Conservation (phyloP, 441 rosid genomes). For the Jatropha podagrica region DNA sequence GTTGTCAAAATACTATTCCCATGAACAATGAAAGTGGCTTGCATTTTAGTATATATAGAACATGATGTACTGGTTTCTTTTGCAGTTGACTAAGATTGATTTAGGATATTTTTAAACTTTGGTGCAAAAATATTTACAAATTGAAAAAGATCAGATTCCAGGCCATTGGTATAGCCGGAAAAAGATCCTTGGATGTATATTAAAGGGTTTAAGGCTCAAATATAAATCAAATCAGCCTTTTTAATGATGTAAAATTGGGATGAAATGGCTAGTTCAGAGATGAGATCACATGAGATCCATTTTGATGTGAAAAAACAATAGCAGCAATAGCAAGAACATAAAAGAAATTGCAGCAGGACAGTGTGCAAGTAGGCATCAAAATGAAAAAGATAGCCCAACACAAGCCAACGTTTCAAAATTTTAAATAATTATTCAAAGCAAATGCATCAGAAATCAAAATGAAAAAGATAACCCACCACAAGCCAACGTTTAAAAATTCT, state of each 20-base stretch:
- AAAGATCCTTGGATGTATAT: not conserved
- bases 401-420: too few species aligned
- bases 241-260: not conserved
- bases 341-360: too few species aligned
- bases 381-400: too few species aligned
- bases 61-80: not conserved
- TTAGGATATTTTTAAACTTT: not conserved
- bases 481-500: too few species aligned
- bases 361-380: too few species aligned
- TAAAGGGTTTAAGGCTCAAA: not conserved
- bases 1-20: too few species aligned
- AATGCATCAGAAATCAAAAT: not conserved
- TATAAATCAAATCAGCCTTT: not conserved
- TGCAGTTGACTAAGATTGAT: not conserved
- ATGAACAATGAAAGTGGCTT: too few species aligned
- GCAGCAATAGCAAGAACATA: not conserved
- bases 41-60: too few species aligned
- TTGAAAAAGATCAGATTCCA: not conserved
- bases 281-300: not conserved
- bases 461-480: not conserved
- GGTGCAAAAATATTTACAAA: not conserved
- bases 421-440: too few species aligned
- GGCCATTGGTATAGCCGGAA: not conserved
- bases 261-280: not conserved
- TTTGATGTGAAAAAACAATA: not conserved